Evolutionary conservation across 2,329 filamentous ascomycete species (phyloP), one percentile per base, ranked within the genome.

Genomic region (Hypomyces perniciosus): DNA sequence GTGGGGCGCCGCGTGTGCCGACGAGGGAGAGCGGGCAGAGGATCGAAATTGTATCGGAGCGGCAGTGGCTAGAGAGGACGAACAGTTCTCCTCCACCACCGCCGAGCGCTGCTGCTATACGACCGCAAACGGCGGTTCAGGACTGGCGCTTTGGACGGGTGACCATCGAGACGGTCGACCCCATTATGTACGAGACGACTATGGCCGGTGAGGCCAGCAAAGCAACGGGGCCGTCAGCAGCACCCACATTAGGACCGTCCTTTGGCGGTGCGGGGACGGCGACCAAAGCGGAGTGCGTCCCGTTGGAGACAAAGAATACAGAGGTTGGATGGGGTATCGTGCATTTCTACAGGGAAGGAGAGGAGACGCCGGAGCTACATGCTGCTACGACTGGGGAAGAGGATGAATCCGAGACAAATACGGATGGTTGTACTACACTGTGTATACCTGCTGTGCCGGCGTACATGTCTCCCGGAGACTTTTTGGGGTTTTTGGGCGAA

Each of bases 401-500:
- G 4, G 58, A 58, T 37, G 67, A 66, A 46, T 60, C 52, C 3
- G 48, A 55, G 30, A 27, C 43, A 5, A 52, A 54, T 5, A 65
- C 76, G n/a, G 79, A 83, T 31, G 83, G 89, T 52, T 95, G 88
- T 65, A 93, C 88, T 3, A 95, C 89, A 1, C 71, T 99, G 12
- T 97, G 93, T 67, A 92, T 99, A 56, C 84, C 96, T 29, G 91
- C 92, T 5, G 92, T 99, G 10, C 93, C 93, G 6, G 93, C 88
- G 30, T 97, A 96, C 68, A 86, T 97, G 72, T 89, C 89, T 6
- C 88, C 91, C 0, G 86, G 87, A 6, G 92, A 97, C 63, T 89
- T 99, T 53, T 72, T 97, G 56, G 91, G 90, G 0, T 97, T 95
- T 61, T 81, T 97, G 5, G 93, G 93, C 4, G 88, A 96, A 65